Evolutionary conservation across 345 rosid species (phyloP), one percentile per base, ranked within the genome.

Genomic region (Eucalyptus dawsonii): DNA sequence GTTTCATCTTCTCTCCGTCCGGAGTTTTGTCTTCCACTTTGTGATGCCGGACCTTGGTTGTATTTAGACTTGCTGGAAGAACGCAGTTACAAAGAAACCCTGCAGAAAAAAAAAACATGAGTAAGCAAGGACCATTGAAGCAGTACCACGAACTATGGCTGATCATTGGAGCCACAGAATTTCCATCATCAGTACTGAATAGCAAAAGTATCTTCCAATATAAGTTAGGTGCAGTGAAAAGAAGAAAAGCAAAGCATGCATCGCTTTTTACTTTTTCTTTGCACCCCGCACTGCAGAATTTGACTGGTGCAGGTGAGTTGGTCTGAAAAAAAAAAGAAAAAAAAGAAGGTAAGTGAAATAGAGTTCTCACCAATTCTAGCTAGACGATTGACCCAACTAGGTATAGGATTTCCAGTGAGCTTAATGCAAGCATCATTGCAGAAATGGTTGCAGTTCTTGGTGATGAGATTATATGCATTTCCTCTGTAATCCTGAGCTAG

Each of bases 401-500:
- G 99, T 86, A 98, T 97, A 31, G 97, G 96, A 91, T 96, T 98
- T 40, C 97, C 97, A 9, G 99, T 93, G 62, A 98, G 91, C 87
- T 91, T 94, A 62, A 97, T 54, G 89, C 99, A 97, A 87, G 96
- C 97, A 80, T 95, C 97, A 22, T 98, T 94, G 93, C 99, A 98
- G 92, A 98, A 98, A 93, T 98, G 99, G 93, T 98, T 98, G 89
- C 99, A 98, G 90, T 97, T 98, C 93, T 97, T 98, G 85, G 99
- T 95, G 81, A 98, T 98, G 87, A 97, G 92, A 92, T 97, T 95
- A 88, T 98, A 97, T 15, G 97, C 96, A 91, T 95, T 96, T n/a
- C 99, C 99, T 91, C 90, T 93, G 88, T 95, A 98, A 24, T 90
- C 91, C 69, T 93, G 95, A 34, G 99, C 95, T 87, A 98, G 92